These are phyloP conservation scores for Thermothielavioides terrestris DNA, from an alignment of 495 filamentous ascomycete species.

Conservation along the genomic window DNA sequence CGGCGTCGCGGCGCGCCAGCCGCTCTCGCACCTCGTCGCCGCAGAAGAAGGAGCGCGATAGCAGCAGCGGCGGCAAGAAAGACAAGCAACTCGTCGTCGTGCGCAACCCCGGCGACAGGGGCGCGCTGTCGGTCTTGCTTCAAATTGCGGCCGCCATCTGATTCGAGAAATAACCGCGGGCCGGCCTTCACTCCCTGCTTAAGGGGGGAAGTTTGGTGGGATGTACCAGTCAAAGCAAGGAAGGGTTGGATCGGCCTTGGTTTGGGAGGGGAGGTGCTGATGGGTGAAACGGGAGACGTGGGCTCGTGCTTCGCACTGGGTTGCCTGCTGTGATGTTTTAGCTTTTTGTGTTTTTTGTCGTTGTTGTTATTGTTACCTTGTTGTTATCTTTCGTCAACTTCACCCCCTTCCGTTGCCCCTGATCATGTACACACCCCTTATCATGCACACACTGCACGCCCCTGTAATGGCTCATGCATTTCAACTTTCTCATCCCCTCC, in stretches of 20 bases:
- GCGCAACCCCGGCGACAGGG: conserved; percentile 25
- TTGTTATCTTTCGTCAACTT: background rate
- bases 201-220: too few species aligned
- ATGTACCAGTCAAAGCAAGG: too few species aligned
- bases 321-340: too few species aligned
- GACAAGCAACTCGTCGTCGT: conserved; percentile 28
- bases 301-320: too few species aligned
- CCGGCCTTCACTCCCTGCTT: too few species aligned
- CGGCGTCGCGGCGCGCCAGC: conserved; percentile 13
- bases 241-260: too few species aligned
- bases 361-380: background rate
- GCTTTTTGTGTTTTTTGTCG: too few species aligned
- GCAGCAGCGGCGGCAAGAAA: conserved; percentile 20
- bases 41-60: conserved; percentile 23
- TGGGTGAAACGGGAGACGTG: too few species aligned
- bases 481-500: background rate
- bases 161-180: too few species aligned
- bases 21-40: conserved; percentile 24
- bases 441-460: background rate
- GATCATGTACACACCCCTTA: conserved; percentile 6
- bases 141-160: conserved; percentile 24
- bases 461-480: conserved; percentile 6
- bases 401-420: background rate
- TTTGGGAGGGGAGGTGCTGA: too few species aligned
- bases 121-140: conserved; percentile 30